Evolutionary conservation across 1,284 basidiomycete species (phyloP).

Genomic region (Papiliotrema flavescens): DNA sequence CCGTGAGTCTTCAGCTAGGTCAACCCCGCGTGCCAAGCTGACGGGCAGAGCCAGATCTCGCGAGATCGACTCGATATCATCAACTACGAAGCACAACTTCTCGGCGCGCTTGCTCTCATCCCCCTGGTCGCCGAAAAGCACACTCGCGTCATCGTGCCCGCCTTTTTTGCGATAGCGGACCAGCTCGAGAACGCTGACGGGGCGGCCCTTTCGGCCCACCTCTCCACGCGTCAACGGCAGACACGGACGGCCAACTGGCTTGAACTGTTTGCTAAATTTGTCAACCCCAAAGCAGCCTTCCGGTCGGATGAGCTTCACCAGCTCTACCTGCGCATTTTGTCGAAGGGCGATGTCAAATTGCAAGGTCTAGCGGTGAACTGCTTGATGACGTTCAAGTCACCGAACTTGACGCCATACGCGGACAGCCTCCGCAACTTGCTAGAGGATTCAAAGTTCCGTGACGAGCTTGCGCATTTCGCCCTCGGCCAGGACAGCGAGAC

Average conservation of each 20-base stretch:
- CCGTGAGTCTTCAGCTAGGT: constrained; percentile 16
- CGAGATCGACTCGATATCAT: constrained; percentile 67
- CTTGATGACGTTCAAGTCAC: constrained; percentile 76
- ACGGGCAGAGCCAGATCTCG: constrained; percentile 56
- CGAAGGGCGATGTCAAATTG: constrained; percentile 76
- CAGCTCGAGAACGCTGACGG: constrained; percentile 17
- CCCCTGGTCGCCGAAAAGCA: constrained; percentile 74
- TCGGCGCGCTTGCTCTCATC: constrained; percentile 64
- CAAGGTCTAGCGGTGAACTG: constrained; percentile 77
- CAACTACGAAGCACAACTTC: constrained; percentile 76
- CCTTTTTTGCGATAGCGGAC: constrained; percentile 59
- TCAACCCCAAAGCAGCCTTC: constrained; percentile 82
- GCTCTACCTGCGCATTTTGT: constrained; percentile 72
- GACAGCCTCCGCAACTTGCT: constrained; percentile 68
- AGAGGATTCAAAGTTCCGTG: constrained; percentile 83
- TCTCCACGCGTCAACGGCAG: constrained; percentile 46
- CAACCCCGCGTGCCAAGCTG: constrained; percentile 1
- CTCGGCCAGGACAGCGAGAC: constrained; percentile 53
- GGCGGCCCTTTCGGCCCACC: constrained; percentile 16
- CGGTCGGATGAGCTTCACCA: constrained; percentile 63
- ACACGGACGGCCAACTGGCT: constrained; percentile 68
- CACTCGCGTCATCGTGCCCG: constrained; percentile 71
- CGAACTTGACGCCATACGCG: constrained; percentile 63
- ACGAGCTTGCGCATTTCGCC: constrained; percentile 74
- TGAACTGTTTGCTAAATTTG: constrained; percentile 80